These are phyloP conservation scores for Rhodomyrtus tomentosa DNA, from an alignment of 345 rosid genomes.

Conservation along the genomic window DNA sequence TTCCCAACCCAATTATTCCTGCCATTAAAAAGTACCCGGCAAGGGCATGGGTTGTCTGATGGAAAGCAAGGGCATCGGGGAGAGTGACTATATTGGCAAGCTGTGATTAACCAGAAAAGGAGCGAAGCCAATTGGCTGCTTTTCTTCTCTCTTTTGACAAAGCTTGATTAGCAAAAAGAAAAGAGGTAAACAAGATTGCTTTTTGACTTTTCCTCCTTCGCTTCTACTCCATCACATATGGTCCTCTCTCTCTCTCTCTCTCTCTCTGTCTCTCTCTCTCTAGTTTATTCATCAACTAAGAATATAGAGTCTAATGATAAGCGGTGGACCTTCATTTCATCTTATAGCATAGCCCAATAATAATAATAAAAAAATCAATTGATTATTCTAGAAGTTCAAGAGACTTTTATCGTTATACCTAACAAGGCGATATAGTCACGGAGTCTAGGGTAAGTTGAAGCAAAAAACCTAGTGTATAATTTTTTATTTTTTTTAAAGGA, in stretches of 20 bases:
- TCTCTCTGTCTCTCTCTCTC: neutral
- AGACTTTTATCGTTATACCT: neutral
- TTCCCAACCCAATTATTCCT: neutral
- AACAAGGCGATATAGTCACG: neutral
- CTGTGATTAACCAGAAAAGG: conserved; percentile 7
- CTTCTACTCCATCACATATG: neutral
- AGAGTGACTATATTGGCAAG: neutral
- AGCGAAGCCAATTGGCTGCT: conserved; percentile 43
- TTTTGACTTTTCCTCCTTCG: neutral
- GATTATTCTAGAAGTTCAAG: neutral
- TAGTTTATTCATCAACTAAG: neutral
- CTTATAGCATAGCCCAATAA: neutral
- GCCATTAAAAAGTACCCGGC: neutral
- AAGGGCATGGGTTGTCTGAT: neutral
- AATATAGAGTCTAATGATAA: neutral
- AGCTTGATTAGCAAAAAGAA: neutral
- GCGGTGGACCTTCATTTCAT: neutral
- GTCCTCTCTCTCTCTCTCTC: neutral
- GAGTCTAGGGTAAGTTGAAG: neutral
- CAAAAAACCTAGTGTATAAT: neutral
- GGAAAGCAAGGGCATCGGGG: neutral
- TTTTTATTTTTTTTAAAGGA: too few species aligned
- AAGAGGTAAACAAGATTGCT: neutral
- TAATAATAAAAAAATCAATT: conserved; percentile 5
- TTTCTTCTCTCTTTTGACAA: neutral